A percentile compares a stretch with the other conserved stretches of the same genome.
phyloP scores from a whole-genome alignment of 2,329 filamentous ascomycete species.

The Alternaria brassicicola region DNA sequence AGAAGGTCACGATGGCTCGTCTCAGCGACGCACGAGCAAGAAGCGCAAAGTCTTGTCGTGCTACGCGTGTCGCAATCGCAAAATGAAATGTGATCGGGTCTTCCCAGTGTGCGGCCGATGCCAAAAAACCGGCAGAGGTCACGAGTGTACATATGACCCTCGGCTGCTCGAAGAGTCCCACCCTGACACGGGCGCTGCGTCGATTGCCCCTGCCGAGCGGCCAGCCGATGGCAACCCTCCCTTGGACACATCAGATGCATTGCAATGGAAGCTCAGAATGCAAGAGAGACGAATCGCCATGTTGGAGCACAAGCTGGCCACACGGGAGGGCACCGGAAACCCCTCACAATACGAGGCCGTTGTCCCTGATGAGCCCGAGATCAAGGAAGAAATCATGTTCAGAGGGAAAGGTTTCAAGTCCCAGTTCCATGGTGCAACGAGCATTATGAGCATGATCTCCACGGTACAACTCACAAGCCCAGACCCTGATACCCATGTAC shows the following conservation, averaged over 20 bases:
- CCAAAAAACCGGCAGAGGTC: slow-evolving; percentile 51
- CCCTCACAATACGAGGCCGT: slow-evolving; percentile 24
- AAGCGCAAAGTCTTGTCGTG: slow-evolving; percentile 56
- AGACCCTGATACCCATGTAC: neutral
- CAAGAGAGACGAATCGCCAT: slow-evolving; percentile 42
- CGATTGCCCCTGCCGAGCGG: slow-evolving; percentile 11
- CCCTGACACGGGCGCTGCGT: slow-evolving; percentile 27
- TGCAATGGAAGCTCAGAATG: slow-evolving; percentile 37
- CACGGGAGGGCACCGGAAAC: slow-evolving; percentile 25
- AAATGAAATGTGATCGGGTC: slow-evolving; percentile 55
- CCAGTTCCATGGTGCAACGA: slow-evolving; percentile 53
- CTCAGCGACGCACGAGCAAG: slow-evolving; percentile 50
- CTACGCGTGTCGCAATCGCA: slow-evolving; percentile 55
- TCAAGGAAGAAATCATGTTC: slow-evolving; percentile 50
- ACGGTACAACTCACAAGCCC: slow-evolving; percentile 32
- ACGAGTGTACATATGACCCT: slow-evolving; percentile 51
- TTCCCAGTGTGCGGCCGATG: slow-evolving; percentile 55
- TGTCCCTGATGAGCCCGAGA: slow-evolving; percentile 18
- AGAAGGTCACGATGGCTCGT: slow-evolving; percentile 29
- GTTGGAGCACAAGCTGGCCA: slow-evolving; percentile 39
- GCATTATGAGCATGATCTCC: slow-evolving; percentile 45
- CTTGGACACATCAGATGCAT: slow-evolving; percentile 19
- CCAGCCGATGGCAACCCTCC: slow-evolving; percentile 4
- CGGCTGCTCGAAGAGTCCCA: slow-evolving; percentile 42
- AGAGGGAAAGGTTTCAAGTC: slow-evolving; percentile 54